phyloP scores from a whole-genome alignment of 1,284 basidiomycete species.

The Cerrena zonata region DNA sequence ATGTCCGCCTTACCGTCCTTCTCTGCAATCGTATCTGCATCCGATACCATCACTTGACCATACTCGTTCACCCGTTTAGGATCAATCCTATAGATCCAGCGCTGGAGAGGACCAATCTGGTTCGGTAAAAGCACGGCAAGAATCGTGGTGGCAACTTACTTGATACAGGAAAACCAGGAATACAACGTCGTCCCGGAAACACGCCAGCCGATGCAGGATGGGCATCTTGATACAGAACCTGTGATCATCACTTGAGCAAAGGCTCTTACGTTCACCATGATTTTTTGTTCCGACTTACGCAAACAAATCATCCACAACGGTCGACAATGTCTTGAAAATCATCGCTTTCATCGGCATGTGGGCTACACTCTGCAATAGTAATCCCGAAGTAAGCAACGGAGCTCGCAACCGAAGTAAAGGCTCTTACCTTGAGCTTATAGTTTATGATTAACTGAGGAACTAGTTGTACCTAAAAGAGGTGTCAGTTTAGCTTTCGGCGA shows the following conservation, averaged over 20 bases:
- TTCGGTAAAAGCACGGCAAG: slow-evolving; percentile 8
- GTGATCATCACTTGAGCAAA: slow-evolving; percentile 17
- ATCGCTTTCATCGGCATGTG: slow-evolving; percentile 97
- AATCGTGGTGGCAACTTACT: slow-evolving; percentile 33
- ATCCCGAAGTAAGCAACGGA: slow-evolving; percentile 2
- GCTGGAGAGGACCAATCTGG: slow-evolving; percentile 38
- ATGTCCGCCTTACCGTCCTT: slow-evolving; percentile 15
- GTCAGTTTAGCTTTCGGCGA: slow-evolving; percentile 15
- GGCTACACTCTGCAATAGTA: slow-evolving; percentile 56
- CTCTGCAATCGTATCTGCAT: slow-evolving; percentile 40
- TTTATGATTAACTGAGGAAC: slow-evolving; percentile 92
- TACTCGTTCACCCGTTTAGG: slow-evolving; percentile 93
- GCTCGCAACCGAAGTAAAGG: slow-evolving; percentile 16
- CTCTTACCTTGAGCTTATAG: slow-evolving; percentile 82
- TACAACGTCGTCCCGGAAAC: slow-evolving; percentile 88
- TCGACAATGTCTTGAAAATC: slow-evolving; percentile 88
- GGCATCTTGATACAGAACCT: slow-evolving; percentile 97
- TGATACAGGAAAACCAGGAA: slow-evolving; percentile 84
- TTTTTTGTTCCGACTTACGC: slow-evolving; percentile 47
- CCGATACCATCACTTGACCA: slow-evolving; percentile 70
- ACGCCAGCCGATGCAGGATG: slow-evolving; percentile 81
- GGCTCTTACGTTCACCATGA: neutral
- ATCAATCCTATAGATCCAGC: slow-evolving; percentile 95
- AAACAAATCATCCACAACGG: slow-evolving; percentile 90
- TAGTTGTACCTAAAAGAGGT: slow-evolving; percentile 64